phyloP scores from a whole-genome alignment of 441 rosid genomes.

The Pelargonium fulgidum region DNA sequence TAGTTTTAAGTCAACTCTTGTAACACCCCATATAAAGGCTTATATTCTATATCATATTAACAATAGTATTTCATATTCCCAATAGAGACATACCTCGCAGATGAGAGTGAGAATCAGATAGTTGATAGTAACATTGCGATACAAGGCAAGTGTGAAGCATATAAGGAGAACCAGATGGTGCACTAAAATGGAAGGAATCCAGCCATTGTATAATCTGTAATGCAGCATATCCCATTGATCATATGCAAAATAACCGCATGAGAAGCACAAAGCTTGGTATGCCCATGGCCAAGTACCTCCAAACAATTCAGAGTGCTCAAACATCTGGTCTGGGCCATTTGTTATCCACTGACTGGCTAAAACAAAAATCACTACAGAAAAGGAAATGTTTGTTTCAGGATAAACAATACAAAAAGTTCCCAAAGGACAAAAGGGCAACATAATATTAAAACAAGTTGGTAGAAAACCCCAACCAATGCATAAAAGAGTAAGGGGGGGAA shows the following conservation, averaged over 20 bases:
- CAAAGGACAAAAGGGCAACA: background rate
- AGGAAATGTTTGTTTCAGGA: constrained; percentile 15
- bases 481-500: too few species aligned
- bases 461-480: too few species aligned
- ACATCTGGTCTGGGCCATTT: constrained; percentile 42
- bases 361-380: constrained; percentile 60
- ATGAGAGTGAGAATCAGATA: constrained; percentile 80
- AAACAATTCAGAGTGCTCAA: constrained; percentile 64
- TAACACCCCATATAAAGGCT: too few species aligned
- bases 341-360: constrained; percentile 46
- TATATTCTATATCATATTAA: too few species aligned
- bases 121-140: constrained; percentile 73
- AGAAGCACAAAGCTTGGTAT: constrained; percentile 69
- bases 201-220: constrained; percentile 63
- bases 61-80: too few species aligned
- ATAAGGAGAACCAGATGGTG: constrained; percentile 81
- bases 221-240: constrained; percentile 92
- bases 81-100: constrained; percentile 56
- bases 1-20: too few species aligned
- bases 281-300: constrained; percentile 75
- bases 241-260: constrained; percentile 90
- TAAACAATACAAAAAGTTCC: constrained; percentile 5
- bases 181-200: constrained; percentile 66
- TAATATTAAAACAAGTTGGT: too few species aligned
- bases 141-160: constrained; percentile 81